These are phyloP conservation scores for Mortierella sp. DNA, from an alignment of 371 early-diverging fungal species.

Conservation along the genomic window DNA sequence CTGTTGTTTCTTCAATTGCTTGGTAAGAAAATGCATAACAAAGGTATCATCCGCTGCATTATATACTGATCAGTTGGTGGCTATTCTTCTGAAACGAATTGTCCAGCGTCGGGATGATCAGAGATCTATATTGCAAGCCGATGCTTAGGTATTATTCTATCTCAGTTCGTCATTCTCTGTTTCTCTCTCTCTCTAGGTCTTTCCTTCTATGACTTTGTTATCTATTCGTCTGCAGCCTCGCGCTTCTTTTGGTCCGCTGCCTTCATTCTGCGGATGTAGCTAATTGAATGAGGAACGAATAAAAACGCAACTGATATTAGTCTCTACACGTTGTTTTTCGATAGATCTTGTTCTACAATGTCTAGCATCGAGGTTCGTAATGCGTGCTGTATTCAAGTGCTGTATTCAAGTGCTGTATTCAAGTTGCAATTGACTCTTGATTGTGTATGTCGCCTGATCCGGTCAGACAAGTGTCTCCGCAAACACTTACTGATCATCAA, in stretches of 20 bases:
- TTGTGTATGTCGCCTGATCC: background rate
- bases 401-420: no score
- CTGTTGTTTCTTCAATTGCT: no score
- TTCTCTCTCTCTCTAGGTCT: no score
- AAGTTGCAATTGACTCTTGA: background rate
- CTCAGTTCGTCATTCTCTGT: background rate
- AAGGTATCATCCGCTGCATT: no score
- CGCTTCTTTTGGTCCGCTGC: conserved; percentile 64
- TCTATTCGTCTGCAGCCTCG: conserved; percentile 57
- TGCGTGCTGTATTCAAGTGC: no score
- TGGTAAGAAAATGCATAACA: no score
- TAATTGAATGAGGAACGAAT: conserved; percentile 22
- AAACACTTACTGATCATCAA: background rate
- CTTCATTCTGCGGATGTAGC: conserved; percentile 71
- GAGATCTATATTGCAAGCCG: background rate
- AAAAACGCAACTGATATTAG: background rate
- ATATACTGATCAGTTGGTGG: no score
- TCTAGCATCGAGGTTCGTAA: no score
- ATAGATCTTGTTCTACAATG: background rate
- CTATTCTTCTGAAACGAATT: background rate
- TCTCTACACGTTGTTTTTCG: background rate
- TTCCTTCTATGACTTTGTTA: background rate
- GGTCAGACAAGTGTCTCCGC: background rate
- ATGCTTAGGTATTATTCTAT: background rate
- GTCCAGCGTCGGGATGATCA: background rate